Percentiles rank a stretch among this genome's conserved stretches.
These are phyloP conservation scores for Wickerhamomyces ciferrii DNA, from an alignment of 805 yeast genomes.

Conservation along the genomic window DNA sequence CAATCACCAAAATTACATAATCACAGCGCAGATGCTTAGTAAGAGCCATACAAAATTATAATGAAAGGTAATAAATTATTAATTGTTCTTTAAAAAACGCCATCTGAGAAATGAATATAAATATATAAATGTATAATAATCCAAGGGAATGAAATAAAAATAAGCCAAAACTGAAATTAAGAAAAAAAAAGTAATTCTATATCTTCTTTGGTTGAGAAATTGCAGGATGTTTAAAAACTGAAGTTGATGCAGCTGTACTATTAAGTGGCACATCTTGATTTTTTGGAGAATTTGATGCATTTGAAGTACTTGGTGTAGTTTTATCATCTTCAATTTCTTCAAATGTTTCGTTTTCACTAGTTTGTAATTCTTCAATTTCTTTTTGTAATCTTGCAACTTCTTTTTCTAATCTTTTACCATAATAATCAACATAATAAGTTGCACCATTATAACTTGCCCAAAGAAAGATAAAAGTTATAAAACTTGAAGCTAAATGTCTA, in stretches of 20 bases:
- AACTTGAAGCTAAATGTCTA: slow-evolving; percentile 59
- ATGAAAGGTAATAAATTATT: no score
- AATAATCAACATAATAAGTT: slow-evolving; percentile 85
- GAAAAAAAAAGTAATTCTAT: no score
- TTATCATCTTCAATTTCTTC: not conserved
- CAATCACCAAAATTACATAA: not conserved
- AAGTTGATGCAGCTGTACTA: not conserved
- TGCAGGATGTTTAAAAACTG: not conserved
- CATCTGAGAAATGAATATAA: no score
- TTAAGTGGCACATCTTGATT: not conserved
- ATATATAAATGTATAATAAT: no score
- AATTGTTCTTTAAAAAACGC: no score
- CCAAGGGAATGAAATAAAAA: not conserved
- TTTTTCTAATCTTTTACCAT: slow-evolving; percentile 84
- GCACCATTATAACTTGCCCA: slow-evolving; percentile 92
- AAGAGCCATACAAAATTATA: not conserved
- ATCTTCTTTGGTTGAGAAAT: not conserved
- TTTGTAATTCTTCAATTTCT: slow-evolving; percentile 65
- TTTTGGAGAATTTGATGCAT: not conserved
- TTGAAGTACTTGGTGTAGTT: not conserved
- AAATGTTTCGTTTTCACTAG: not conserved
- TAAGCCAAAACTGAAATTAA: no score
- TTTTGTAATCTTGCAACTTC: slow-evolving; percentile 68
- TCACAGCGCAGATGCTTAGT: not conserved
- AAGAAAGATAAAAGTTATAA: slow-evolving; percentile 67